Evolutionary conservation across 805 yeast species (phyloP), one percentile per base, ranked within the genome.

Genomic region (Kluyveromyces dobzhanskii): DNA sequence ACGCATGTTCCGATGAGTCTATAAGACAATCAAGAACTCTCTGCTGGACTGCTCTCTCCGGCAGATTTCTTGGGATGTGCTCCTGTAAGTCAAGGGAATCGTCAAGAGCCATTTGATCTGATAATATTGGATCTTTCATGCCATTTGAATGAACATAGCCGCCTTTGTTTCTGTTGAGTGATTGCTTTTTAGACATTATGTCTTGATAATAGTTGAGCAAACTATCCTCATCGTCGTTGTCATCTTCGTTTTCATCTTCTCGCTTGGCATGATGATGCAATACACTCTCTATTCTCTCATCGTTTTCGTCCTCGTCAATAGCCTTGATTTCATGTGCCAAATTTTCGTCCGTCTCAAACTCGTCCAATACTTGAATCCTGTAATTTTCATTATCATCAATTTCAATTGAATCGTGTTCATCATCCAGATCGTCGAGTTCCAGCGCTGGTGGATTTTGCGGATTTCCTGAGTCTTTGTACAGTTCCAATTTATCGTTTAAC

Each of bases 41-140:
- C 7, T 34, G 30, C 13, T 24, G 30, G 3, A 12, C 21, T 14
- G 30, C 17, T n/a, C 30, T 34, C 17, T 25, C 37, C 14, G 41
- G 31, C 30, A 50, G 47, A 38, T 49, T 48, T 46, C 54, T 45
- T 35, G 54, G 54, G 40, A 49, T 43, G 29, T 41, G 41, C 24
- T 44, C 44, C 30, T 41, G 43, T 28, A 41, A 28, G 35, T 41
- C 44, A 38, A 44, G 39, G 38, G 50, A 43, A 37, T 50, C 52
- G 37, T 46, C 54, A 21, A 49, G 45, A 3, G 52, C 49, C 49
- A 50, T 47, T 29, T 45, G 47, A 40, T 47, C 48, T 41, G 47
- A 32, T 26, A 49, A 9, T 21, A 9, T 21, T 6, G 24, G 30
- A 40, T 41, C 43, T 17, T 29, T 3, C 17, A 4, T 18, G 10